phyloP scores from a whole-genome alignment of 2,329 filamentous ascomycete species.

The Talaromyces pinophilus region DNA sequence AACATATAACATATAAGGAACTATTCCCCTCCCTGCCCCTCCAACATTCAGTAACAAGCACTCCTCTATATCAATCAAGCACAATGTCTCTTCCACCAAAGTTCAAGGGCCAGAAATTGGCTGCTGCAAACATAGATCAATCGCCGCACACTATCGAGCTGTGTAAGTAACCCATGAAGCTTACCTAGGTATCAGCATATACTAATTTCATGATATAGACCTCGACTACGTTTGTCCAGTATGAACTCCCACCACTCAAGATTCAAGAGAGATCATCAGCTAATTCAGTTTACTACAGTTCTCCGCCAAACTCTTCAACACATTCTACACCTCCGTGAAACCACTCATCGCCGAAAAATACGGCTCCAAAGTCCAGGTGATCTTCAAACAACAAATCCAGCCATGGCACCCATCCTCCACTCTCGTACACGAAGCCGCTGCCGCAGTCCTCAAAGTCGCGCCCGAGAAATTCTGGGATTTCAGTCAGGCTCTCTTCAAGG shows the following conservation, averaged over 20 bases:
- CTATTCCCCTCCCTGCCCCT: slow-evolving; percentile 3
- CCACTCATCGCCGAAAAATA: slow-evolving; percentile 65
- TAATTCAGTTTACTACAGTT: slow-evolving; percentile 42
- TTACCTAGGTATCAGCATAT: neutral
- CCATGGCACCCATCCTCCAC: slow-evolving; percentile 92
- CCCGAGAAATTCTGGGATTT: slow-evolving; percentile 80
- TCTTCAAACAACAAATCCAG: slow-evolving; percentile 91
- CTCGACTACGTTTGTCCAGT: slow-evolving; percentile 89
- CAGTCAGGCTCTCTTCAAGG: slow-evolving; percentile 66
- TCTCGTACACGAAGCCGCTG: slow-evolving; percentile 69
- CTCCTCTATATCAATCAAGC: neutral
- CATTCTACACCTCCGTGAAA: slow-evolving; percentile 66
- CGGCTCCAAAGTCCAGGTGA: slow-evolving; percentile 64
- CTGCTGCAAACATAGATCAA: slow-evolving; percentile 25
- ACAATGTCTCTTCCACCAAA: slow-evolving; percentile 61
- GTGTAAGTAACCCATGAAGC: slow-evolving; percentile 33
- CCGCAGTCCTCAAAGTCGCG: slow-evolving; percentile 72
- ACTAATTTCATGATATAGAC: slow-evolving; percentile 45
- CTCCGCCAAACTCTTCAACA: slow-evolving; percentile 74
- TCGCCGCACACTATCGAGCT: slow-evolving; percentile 42
- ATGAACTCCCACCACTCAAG: slow-evolving; percentile 28
- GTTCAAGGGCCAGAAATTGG: slow-evolving; percentile 55
- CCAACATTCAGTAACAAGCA: neutral
- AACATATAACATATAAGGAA: neutral
- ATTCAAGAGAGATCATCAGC: neutral